Conservation (phyloP, 805 yeast species). For the Jamesozyma piceae region DNA sequence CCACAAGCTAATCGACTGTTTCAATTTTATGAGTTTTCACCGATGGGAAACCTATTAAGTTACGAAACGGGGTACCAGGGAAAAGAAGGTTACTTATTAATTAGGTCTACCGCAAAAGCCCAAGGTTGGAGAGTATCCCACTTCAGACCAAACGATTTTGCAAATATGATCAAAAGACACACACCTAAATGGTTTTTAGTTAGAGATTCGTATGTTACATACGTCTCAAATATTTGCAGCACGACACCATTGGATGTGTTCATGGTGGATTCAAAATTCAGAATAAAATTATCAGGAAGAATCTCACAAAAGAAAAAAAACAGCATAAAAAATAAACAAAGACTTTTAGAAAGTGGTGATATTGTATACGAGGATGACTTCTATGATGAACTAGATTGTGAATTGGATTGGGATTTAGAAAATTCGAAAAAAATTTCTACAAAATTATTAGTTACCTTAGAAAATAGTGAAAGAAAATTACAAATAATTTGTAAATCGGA, state of each 20-base stretch:
- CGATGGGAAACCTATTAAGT: slow-evolving; percentile 72
- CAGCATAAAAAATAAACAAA: slow-evolving; percentile 17
- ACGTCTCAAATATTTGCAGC: slow-evolving; percentile 76
- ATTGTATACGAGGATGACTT: slow-evolving; percentile 8
- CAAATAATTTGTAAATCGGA: slow-evolving; percentile 61
- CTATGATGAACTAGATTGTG: slow-evolving; percentile 2
- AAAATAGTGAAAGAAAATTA: slow-evolving; percentile 70
- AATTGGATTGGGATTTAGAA: slow-evolving; percentile 13
- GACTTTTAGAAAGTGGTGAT: slow-evolving; percentile 3
- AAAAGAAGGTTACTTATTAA: slow-evolving; percentile 77
- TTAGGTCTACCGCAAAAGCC: slow-evolving; percentile 72
- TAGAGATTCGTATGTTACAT: slow-evolving; percentile 73
- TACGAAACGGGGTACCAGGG: slow-evolving; percentile 77
- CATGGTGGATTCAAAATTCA: slow-evolving; percentile 70
- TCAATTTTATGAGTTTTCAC: slow-evolving; percentile 84
- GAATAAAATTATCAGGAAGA: slow-evolving; percentile 40
- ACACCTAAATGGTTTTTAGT: slow-evolving; percentile 88
- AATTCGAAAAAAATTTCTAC: slow-evolving; percentile 39
- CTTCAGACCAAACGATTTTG: slow-evolving; percentile 64
- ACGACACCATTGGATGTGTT: slow-evolving; percentile 89
- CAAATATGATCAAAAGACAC: slow-evolving; percentile 84
- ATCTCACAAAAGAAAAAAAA: slow-evolving; percentile 16
- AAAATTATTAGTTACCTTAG: slow-evolving; percentile 48
- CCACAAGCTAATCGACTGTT: slow-evolving; percentile 79
- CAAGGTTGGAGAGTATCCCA: slow-evolving; percentile 97